phyloP scores from a whole-genome alignment of 768 basidiomycete genomes.

The Austroboletus festivus region DNA sequence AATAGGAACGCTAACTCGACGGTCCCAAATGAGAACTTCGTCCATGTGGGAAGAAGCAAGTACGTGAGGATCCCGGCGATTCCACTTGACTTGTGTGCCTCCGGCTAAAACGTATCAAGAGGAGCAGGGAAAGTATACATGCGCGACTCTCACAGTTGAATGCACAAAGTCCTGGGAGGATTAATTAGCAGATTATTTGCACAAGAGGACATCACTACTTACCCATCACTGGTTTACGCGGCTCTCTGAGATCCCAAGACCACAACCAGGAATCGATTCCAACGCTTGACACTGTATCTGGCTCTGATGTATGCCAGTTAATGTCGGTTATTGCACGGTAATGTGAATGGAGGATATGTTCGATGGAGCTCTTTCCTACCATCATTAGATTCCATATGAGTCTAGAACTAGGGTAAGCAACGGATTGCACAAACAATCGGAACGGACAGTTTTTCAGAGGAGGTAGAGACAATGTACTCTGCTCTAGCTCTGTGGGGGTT shows the following conservation, averaged over 20 bases:
- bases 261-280: conserved; percentile 94
- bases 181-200: background rate
- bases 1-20: conserved; percentile 62
- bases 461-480: conserved; percentile 85
- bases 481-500: conserved; percentile 75
- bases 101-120: conserved; percentile 46
- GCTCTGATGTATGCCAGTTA: conserved; percentile 91
- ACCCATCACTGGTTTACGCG: conserved; percentile 71
- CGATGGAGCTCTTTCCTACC: conserved; percentile 72
- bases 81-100: conserved; percentile 98
- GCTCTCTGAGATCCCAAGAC: conserved; percentile 85
- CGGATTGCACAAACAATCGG: background rate
- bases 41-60: conserved; percentile 88
- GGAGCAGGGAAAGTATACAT: background rate
- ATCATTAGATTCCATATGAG: conserved; percentile 93
- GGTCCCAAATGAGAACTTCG: conserved; percentile 91
- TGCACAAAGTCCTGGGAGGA: conserved; percentile 51
- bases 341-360: conserved; percentile 83
- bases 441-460: conserved; percentile 80
- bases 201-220: conserved; percentile 1
- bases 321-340: conserved; percentile 97
- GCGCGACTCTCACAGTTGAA: conserved; percentile 45
- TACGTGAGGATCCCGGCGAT: conserved; percentile 78
- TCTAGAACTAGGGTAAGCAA: conserved; percentile 32
- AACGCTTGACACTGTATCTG: conserved; percentile 82